Percentiles rank a stretch among this genome's conserved stretches.
These are phyloP conservation scores for Boletus rex-veris DNA, from an alignment of 768 basidiomycete genomes.

Conservation along the genomic window DNA sequence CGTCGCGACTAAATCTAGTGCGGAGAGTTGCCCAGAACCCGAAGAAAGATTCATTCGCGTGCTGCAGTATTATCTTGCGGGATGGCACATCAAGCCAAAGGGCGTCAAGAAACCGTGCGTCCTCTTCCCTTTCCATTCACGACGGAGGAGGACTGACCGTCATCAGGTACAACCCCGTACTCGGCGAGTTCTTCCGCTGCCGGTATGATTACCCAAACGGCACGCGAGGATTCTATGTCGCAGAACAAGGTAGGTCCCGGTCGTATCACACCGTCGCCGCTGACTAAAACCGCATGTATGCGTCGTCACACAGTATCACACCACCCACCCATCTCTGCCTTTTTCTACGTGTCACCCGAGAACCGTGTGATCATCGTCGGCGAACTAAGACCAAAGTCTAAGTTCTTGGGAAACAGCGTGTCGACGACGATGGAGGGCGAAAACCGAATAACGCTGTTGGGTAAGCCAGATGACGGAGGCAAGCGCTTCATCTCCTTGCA, in stretches of 20 bases:
- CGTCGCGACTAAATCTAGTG: slow-evolving; percentile 43
- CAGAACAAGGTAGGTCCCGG: slow-evolving; percentile 75
- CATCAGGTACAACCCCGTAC: slow-evolving; percentile 86
- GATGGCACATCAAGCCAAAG: slow-evolving; percentile 99
- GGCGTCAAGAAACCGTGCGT: slow-evolving; percentile 98
- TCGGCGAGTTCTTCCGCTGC: slow-evolving; percentile 98
- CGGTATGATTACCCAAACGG: slow-evolving; percentile 89
- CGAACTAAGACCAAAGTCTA: slow-evolving; percentile 92
- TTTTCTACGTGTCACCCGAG: slow-evolving; percentile 90
- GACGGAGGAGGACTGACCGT: slow-evolving; percentile 1
- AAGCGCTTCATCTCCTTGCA: slow-evolving; percentile 36
- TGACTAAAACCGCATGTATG: slow-evolving; percentile 3
- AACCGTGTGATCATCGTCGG: slow-evolving; percentile 87
- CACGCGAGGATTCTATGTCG: slow-evolving; percentile 92
- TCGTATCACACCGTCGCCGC: background rate
- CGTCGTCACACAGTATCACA: slow-evolving; percentile 69
- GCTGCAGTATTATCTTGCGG: slow-evolving; percentile 93
- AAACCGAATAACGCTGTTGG: slow-evolving; percentile 81
- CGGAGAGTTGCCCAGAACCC: slow-evolving; percentile 73
- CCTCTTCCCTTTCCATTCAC: background rate
- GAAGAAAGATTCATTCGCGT: slow-evolving; percentile 91
- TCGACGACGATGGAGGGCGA: slow-evolving; percentile 97
- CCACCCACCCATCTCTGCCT: slow-evolving; percentile 93
- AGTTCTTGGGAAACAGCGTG: slow-evolving; percentile 95
- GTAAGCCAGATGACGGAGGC: slow-evolving; percentile 85